phyloP scores from a whole-genome alignment of 495 filamentous ascomycete species.

The Thozetella sp. region DNA sequence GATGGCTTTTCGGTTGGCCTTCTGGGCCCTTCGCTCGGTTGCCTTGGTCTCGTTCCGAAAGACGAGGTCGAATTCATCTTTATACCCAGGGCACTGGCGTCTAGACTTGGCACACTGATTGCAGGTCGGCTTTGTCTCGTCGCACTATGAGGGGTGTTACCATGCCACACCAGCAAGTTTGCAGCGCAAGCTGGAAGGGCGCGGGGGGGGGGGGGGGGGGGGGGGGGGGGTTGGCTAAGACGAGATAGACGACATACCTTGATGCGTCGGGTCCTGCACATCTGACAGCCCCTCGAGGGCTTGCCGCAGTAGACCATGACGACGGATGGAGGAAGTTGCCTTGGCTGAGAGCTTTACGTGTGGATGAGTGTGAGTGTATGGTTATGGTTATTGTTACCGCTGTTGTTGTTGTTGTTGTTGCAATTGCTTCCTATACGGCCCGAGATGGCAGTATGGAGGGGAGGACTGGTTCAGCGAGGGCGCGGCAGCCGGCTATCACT shows the following conservation, averaged over 20 bases:
- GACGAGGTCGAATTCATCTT: slow-evolving; percentile 68
- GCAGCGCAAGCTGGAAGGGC: not conserved
- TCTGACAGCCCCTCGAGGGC: slow-evolving; percentile 72
- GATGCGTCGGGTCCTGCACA: slow-evolving; percentile 70
- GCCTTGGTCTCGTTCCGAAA: slow-evolving; percentile 68
- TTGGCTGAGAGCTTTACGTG: no score
- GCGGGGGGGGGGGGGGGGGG: slow-evolving; percentile 12
- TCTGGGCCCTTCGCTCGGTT: slow-evolving; percentile 52
- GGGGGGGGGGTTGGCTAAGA: not conserved
- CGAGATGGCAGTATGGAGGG: no score
- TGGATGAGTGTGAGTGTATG: no score
- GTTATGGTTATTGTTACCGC: no score
- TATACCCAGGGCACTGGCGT: slow-evolving; percentile 69
- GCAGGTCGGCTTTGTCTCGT: slow-evolving; percentile 69
- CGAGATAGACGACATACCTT: slow-evolving; percentile 52
- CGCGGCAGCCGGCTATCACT: no score
- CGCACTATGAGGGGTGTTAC: slow-evolving; percentile 49
- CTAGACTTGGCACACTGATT: slow-evolving; percentile 68
- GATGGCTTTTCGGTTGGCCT: slow-evolving; percentile 29
- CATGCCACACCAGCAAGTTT: slow-evolving; percentile 4
- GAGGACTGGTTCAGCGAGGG: no score
- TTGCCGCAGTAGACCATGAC: slow-evolving; percentile 76
- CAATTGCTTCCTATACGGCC: no score
- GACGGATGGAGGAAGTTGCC: not conserved
- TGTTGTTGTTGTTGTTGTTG: no score